Evolutionary conservation across 2,329 filamentous ascomycete genomes (phyloP).

Genomic region (Huntiella savannae): DNA sequence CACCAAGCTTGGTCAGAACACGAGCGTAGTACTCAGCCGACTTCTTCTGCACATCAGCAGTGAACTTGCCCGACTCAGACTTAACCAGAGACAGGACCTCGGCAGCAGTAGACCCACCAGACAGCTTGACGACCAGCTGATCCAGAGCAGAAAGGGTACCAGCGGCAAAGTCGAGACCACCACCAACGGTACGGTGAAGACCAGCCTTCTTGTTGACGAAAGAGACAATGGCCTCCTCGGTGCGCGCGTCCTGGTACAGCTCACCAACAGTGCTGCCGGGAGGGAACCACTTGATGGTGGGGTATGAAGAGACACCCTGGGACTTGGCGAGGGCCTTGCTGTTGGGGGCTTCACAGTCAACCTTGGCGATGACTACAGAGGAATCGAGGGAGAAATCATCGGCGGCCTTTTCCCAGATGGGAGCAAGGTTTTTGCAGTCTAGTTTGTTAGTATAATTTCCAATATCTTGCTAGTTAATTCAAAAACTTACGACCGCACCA

Average conservation of each 20-base stretch:
- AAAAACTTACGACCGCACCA: slow-evolving; percentile 85
- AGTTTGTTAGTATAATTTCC: slow-evolving; percentile 6
- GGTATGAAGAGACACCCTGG: slow-evolving; percentile 69
- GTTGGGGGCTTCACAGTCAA: slow-evolving; percentile 79
- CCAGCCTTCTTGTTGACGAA: slow-evolving; percentile 82
- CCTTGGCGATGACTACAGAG: slow-evolving; percentile 74
- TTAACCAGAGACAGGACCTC: slow-evolving; percentile 52
- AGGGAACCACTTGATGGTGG: slow-evolving; percentile 95
- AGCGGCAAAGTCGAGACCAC: slow-evolving; percentile 56
- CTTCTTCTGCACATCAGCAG: slow-evolving; percentile 45
- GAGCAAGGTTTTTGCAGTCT: slow-evolving; percentile 96
- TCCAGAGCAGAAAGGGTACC: slow-evolving; percentile 72
- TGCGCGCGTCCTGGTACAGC: slow-evolving; percentile 56
- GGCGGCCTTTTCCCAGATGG: slow-evolving; percentile 75
- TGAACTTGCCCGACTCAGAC: slow-evolving; percentile 46
- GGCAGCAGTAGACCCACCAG: slow-evolving; percentile 32
- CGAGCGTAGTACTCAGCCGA: slow-evolving; percentile 89
- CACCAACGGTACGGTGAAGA: slow-evolving; percentile 66
- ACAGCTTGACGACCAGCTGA: slow-evolving; percentile 53
- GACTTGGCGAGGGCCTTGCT: slow-evolving; percentile 59
- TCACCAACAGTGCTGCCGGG: slow-evolving; percentile 57
- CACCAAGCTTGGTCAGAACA: slow-evolving; percentile 66
- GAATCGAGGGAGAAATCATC: slow-evolving; percentile 60
- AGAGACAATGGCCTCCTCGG: slow-evolving; percentile 53
- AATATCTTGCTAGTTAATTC: background rate